phyloP scores from a whole-genome alignment of 345 rosid species.

The Arabis alpina region DNA sequence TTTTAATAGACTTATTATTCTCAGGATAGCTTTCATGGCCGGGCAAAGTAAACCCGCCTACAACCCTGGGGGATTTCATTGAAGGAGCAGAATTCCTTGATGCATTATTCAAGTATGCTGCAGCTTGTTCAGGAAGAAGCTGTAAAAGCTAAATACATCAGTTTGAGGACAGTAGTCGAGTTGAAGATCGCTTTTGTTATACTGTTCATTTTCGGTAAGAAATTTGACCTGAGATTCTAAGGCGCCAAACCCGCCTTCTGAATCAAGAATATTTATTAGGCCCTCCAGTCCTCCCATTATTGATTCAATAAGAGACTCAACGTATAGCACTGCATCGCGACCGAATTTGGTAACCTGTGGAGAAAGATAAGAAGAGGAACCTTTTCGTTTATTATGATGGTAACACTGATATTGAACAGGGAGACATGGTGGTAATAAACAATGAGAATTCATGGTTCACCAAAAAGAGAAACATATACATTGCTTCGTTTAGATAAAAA shows the following conservation, averaged over 20 bases:
- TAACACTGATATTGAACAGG: neutral
- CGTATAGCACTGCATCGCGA: conserved; percentile 94
- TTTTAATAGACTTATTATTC: conserved; percentile 83
- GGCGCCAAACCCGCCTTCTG: conserved; percentile 99
- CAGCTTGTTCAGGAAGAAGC: conserved; percentile 99
- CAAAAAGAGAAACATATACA: neutral
- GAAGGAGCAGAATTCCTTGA: conserved; percentile 69
- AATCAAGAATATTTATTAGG: conserved; percentile 94
- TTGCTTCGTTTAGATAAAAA: neutral
- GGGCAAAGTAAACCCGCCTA: conserved; percentile 74
- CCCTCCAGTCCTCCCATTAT: conserved; percentile 99
- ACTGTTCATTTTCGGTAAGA: conserved; percentile 13
- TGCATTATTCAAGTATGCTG: conserved; percentile 77
- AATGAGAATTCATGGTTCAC: conserved; percentile 19
- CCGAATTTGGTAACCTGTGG: conserved; percentile 92
- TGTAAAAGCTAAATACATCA: conserved; percentile 52
- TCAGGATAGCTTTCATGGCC: conserved; percentile 98
- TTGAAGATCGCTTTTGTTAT: conserved; percentile 10
- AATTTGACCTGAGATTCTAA: conserved; percentile 81
- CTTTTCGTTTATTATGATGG: conserved; percentile 15
- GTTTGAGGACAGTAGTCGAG: conserved; percentile 29
- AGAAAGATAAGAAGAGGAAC: conserved; percentile 33
- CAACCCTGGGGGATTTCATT: conserved; percentile 76
- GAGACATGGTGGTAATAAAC: neutral
- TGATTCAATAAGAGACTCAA: conserved; percentile 97